phyloP scores from a whole-genome alignment of 495 filamentous ascomycete species.

The Pyronema omphalodes region DNA sequence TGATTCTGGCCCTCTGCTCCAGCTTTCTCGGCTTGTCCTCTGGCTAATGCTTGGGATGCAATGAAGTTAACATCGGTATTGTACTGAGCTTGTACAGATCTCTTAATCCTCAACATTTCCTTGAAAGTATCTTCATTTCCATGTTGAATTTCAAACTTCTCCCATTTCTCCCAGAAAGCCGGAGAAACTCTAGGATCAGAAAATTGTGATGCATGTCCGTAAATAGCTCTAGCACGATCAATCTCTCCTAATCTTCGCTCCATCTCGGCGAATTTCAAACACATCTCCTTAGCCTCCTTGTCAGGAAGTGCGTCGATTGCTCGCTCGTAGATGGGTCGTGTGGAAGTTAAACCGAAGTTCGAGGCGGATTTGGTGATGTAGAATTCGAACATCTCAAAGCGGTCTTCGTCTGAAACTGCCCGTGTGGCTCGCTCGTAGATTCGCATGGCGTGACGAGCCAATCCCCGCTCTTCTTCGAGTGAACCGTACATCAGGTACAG shows the following conservation, averaged over 20 bases:
- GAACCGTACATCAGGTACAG: slow-evolving; percentile 98
- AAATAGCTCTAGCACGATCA: slow-evolving; percentile 86
- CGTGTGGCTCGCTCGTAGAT: slow-evolving; percentile 97
- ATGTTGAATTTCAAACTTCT: slow-evolving; percentile 87
- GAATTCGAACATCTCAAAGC: slow-evolving; percentile 96
- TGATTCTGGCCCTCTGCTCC: slow-evolving; percentile 29
- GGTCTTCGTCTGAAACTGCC: slow-evolving; percentile 85
- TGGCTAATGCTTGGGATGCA: slow-evolving; percentile 80
- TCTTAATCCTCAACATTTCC: slow-evolving; percentile 95
- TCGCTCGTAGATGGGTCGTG: slow-evolving; percentile 90
- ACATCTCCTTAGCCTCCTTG: slow-evolving; percentile 90
- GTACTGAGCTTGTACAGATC: slow-evolving; percentile 92
- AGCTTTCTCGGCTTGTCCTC: slow-evolving; percentile 41
- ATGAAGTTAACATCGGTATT: slow-evolving; percentile 99
- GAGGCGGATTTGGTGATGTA: slow-evolving; percentile 98
- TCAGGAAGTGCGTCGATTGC: slow-evolving; percentile 85
- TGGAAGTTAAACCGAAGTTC: slow-evolving; percentile 91
- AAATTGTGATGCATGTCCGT: slow-evolving; percentile 91
- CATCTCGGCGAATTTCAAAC: slow-evolving; percentile 98
- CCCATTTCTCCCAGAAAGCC: slow-evolving; percentile 91
- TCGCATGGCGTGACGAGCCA: slow-evolving; percentile 94
- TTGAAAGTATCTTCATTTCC: slow-evolving; percentile 99
- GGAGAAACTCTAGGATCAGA: slow-evolving; percentile 84
- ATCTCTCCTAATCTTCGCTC: slow-evolving; percentile 91
- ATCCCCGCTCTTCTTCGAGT: slow-evolving; percentile 85